Conservation (phyloP, 1,284 basidiomycete species). For the Papiliotrema nemorosa region DNA sequence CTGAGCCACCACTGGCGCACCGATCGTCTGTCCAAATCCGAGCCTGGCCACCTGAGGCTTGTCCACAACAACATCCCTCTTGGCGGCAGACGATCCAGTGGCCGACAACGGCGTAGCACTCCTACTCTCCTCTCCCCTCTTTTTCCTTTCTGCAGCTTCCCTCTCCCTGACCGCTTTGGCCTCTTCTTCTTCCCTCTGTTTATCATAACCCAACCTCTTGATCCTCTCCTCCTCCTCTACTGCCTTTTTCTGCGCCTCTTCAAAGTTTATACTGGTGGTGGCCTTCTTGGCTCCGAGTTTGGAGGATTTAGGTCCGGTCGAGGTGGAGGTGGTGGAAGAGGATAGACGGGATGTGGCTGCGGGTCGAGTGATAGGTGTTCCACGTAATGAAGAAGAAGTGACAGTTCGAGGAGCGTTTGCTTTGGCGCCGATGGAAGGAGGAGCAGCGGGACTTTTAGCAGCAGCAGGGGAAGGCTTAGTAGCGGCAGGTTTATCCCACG, state of each 20-base stretch:
- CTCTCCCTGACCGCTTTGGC: constrained; percentile 47
- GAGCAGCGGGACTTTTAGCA: constrained; percentile 19
- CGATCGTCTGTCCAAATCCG: constrained; percentile 80
- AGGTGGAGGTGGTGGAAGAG: constrained; percentile 35
- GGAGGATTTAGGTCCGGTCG: constrained; percentile 58
- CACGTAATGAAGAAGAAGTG: constrained; percentile 51
- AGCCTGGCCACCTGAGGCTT: constrained; percentile 53
- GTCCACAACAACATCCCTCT: constrained; percentile 33
- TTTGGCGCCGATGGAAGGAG: constrained; percentile 41
- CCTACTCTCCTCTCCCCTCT: constrained; percentile 43
- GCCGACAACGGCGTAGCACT: constrained; percentile 16
- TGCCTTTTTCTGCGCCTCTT: constrained; percentile 82
- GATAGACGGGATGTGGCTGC: constrained; percentile 48
- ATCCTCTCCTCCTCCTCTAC: constrained; percentile 82
- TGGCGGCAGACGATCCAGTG: constrained; percentile 29
- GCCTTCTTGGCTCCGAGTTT: constrained; percentile 77
- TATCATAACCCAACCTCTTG: constrained; percentile 83
- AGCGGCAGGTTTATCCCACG: constrained; percentile 76
- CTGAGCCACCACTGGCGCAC: constrained; percentile 49
- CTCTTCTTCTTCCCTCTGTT: constrained; percentile 68
- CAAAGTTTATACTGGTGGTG: constrained; percentile 76
- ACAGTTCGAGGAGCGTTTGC: constrained; percentile 47
- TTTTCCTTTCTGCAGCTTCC: constrained; percentile 56
- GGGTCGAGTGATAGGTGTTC: constrained; percentile 55
- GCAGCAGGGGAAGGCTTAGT: constrained; percentile 28